These are phyloP conservation scores for Paxillus rubicundulus DNA, from an alignment of 768 basidiomycete genomes.

Conservation along the genomic window DNA sequence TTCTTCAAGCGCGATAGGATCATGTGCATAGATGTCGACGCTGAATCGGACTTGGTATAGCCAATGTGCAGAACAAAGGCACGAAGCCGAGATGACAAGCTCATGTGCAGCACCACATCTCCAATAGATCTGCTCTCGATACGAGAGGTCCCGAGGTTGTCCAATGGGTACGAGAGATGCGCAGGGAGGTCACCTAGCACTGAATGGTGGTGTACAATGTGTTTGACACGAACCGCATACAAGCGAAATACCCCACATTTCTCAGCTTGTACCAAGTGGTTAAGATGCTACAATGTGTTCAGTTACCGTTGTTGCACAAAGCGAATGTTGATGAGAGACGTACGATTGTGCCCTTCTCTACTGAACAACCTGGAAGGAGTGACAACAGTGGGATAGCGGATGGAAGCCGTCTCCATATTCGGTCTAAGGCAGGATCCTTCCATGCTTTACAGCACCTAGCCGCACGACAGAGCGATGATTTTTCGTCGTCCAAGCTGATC, in stretches of 20 bases:
- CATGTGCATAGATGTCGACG: constrained; percentile 17
- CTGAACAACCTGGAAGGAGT: constrained; percentile 27
- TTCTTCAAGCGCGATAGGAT: constrained; percentile 28
- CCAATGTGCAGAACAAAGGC: constrained; percentile 36
- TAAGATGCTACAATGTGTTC: constrained; percentile 12
- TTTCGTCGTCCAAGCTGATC: constrained; percentile 28
- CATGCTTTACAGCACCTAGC: constrained; percentile 46
- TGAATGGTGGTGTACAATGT: constrained; percentile 21
- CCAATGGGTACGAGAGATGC: constrained; percentile 3
- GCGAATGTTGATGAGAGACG: neutral
- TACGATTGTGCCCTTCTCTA: constrained; percentile 13
- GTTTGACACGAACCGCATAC: constrained; percentile 25
- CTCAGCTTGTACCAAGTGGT: neutral
- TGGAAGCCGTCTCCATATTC: constrained; percentile 42
- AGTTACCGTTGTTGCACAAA: neutral
- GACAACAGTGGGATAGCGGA: constrained; percentile 42
- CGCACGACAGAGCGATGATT: constrained; percentile 31
- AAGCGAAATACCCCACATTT: constrained; percentile 11
- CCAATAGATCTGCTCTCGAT: constrained; percentile 17
- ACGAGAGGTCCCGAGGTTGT: constrained; percentile 18
- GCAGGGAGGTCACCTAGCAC: constrained; percentile 9
- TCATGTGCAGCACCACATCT: constrained; percentile 19
- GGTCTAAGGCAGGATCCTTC: constrained; percentile 48
- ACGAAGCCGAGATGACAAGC: constrained; percentile 34
- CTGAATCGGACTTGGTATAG: constrained; percentile 21